Evolutionary conservation across 208 protist genomes (phyloP), one percentile per base, ranked within the genome.

Genomic region (Leishmania turanica): DNA sequence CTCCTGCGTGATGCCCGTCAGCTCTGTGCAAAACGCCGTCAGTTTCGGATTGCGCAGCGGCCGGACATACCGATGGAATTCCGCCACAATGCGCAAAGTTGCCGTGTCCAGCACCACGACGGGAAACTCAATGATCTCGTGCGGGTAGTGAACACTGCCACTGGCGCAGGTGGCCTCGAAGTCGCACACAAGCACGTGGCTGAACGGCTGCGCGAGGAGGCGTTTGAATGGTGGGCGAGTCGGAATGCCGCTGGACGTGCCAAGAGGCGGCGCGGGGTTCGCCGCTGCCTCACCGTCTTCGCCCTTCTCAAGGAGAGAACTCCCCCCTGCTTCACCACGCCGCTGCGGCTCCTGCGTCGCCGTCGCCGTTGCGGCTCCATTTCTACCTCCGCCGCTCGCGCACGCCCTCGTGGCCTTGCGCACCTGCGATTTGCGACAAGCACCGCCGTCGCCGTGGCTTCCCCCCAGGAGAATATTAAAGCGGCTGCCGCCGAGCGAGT

Each of bases 91-190:
- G 77, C 84, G 70, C 58, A 93, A 79, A 51, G 80, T 92, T 37
- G 81, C 80, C 15, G 91, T 92, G 85, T 98, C 92, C 2, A 99
- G 47, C 54, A 97, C 88, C 4, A 99, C 94, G 3, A 98, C 94
- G 15, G 98, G 97, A 66, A 99, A 99, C 86, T 99, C 98, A 78
- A 99, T 99, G 81, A 99, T 99, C 87, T 99, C 98, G 79, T 99
- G 94, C 58, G 89, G 92, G 68, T 90, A 96, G 75, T 89, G 45
- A 40, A 88, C 84, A 71, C 86, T 91, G 78, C 84, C 87, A 45
- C 82, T 81, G 60, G 95, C 93, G 77, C 96, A 98, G 15, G 96
- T 98, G 1, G 94, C 94, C 89, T 98, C 96, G 77, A 98, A 98
- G 84, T 98, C 96, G 71, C 93, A 96, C 40, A 98, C 91, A 17